Evolutionary conservation across 2,329 filamentous ascomycete genomes (phyloP).

Genomic region (Colletotrichum gloeosporioides): DNA sequence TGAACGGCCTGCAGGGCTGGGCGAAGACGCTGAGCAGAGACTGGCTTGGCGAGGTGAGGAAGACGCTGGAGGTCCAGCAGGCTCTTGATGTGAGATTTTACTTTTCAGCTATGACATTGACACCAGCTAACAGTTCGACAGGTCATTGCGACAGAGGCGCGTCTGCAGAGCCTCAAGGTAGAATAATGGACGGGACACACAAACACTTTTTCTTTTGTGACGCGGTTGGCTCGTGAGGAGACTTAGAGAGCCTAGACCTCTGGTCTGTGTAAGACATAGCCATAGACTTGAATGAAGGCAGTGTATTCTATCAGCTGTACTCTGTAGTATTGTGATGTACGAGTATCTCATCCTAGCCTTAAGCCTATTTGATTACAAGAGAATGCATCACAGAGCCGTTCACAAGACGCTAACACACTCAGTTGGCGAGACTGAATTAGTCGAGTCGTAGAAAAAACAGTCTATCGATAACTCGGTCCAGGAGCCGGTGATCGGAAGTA

Average conservation of each 20-base stretch:
- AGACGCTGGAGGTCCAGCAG: conserved; percentile 93
- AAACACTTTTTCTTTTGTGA: conserved; percentile 36
- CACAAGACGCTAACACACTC: too few species aligned
- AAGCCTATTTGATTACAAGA: not conserved
- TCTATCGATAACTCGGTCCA: not conserved
- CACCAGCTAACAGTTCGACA: conserved; percentile 35
- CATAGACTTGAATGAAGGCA: conserved; percentile 31
- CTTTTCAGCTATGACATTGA: not conserved
- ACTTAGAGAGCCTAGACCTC: conserved; percentile 29
- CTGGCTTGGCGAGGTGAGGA: conserved; percentile 89
- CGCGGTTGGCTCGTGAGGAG: conserved; percentile 34
- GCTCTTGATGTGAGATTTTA: conserved; percentile 83
- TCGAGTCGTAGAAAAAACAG: not conserved
- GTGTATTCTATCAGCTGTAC: conserved; percentile 17
- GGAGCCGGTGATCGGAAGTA: not conserved
- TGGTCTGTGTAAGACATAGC: conserved; percentile 39
- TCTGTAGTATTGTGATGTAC: not conserved
- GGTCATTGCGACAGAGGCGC: conserved; percentile 90
- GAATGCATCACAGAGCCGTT: not conserved
- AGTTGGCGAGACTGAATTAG: not conserved
- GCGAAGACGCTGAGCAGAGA: conserved; percentile 93
- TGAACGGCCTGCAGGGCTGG: conserved; percentile 93
- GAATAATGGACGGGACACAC: conserved; percentile 56
- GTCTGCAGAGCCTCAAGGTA: conserved; percentile 85
- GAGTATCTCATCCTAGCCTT: not conserved